Evolutionary conservation across 2,329 filamentous ascomycete species (phyloP), one percentile per base, ranked within the genome.

Genomic region (Chaetothyriales sp.): DNA sequence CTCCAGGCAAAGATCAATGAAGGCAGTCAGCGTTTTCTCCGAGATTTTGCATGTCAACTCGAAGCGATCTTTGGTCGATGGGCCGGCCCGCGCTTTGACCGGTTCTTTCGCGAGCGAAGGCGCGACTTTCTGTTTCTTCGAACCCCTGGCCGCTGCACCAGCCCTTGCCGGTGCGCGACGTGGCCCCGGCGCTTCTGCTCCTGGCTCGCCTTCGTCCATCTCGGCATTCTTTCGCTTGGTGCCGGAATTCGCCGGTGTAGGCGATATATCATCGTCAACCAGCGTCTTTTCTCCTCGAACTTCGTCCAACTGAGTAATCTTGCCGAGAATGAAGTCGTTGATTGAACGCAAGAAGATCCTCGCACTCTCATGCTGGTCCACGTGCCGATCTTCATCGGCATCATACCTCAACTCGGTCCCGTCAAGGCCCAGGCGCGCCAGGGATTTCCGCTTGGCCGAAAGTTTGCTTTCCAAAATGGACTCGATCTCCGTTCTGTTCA

Each of bases 1-100:
- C 61, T 82, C 80, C 48, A 97, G 72, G 64, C 90, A 97, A 40
- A 90, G 74, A 25, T 76, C 73, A 60, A 98, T 82, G 67, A 97
- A 98, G 1, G 77, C 73, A 44, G 76, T 72, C 15, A 97, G 73
- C 0, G 88, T 90, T 1, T 72, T 76, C 44, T 79, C 70, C 0
- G 92, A 94, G 19, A 97, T 77, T 67, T 95, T 95, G 53, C 85
- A 85, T 4, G 90, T 85, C 53, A 85, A 81, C 56, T 92, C 81
- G 6, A 79, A 62, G 40, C 60, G 54, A 29, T 59, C 58, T 48
- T 54, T 59, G n/a, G 59, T 60, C 8, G 60, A 60, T 45, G 59
- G 59, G 22, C 46, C 33, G 19, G 55, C 58, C 28, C 44, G 46
- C 1, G 46, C 43, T 25, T 48, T 48, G 13, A 49, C 6, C 20